A percentile compares a stretch with the other conserved stretches of the same genome.
These are phyloP conservation scores for Talaromyces stipitatus DNA, from an alignment of 495 filamentous ascomycete species.

Conservation along the genomic window DNA sequence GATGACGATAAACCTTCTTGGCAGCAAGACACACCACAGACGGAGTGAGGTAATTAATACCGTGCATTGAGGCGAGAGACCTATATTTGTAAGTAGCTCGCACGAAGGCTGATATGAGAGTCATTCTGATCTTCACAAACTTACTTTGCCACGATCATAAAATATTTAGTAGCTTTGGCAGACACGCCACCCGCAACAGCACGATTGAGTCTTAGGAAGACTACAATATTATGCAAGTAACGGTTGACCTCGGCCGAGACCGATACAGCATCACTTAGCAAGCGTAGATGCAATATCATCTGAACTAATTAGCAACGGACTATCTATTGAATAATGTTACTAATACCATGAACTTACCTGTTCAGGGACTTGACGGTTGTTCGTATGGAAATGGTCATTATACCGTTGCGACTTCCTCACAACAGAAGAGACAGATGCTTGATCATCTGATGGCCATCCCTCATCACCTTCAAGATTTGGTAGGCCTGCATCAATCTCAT, in stretches of 20 bases:
- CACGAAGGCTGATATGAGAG: not conserved
- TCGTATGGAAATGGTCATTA: not conserved
- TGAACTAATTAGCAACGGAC: not conserved
- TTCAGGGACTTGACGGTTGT: not conserved
- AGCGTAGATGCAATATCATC: conserved; percentile 17
- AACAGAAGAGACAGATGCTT: conserved; percentile 37
- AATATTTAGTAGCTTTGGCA: conserved; percentile 68
- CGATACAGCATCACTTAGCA: conserved; percentile 29
- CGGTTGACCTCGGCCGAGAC: conserved; percentile 59
- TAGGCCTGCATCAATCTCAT: conserved; percentile 64
- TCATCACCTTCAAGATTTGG: conserved; percentile 58
- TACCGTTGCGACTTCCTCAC: conserved; percentile 23
- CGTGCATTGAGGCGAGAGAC: conserved; percentile 73
- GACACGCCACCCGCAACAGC: conserved; percentile 73
- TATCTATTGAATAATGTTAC: not conserved
- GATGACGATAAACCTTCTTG: conserved; percentile 84
- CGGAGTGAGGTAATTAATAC: conserved; percentile 73
- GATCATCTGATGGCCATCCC: conserved; percentile 37
- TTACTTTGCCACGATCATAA: conserved; percentile 56
- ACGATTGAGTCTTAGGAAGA: conserved; percentile 79
- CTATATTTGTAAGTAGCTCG: conserved; percentile 9
- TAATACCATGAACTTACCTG: not conserved
- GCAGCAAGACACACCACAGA: conserved; percentile 75
- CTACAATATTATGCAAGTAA: conserved; percentile 77
- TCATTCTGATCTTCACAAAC: conserved; percentile 8